These are phyloP conservation scores for Kalanchoe fedtschenkoi DNA, from an alignment of 164 flowering plant species.

Conservation along the genomic window DNA sequence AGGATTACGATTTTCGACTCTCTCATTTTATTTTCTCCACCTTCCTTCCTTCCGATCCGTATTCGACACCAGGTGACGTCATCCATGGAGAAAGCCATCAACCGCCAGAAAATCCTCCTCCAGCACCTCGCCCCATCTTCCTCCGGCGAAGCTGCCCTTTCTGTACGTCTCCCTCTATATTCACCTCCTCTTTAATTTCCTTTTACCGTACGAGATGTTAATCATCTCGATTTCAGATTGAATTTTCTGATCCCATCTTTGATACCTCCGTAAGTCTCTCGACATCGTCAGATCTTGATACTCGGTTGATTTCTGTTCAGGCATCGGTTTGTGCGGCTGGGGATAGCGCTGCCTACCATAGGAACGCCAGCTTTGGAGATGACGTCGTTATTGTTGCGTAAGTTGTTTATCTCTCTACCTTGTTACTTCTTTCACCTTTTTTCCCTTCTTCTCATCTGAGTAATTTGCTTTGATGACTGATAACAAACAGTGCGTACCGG, in stretches of 20 bases:
- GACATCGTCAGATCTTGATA: neutral
- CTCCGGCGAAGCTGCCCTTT: slow-evolving; percentile 25
- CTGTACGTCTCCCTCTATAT: slow-evolving; percentile 29
- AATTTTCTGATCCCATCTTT: too few species aligned
- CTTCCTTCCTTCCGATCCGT: neutral
- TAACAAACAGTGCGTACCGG: slow-evolving; percentile 45
- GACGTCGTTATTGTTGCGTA: slow-evolving; percentile 74
- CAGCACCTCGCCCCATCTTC: slow-evolving; percentile 51
- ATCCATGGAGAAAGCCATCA: slow-evolving; percentile 72
- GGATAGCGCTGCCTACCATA: slow-evolving; percentile 59
- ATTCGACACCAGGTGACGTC: neutral
- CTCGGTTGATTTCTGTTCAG: slow-evolving; percentile 19
- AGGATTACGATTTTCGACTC: neutral
- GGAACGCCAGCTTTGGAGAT: slow-evolving; percentile 64
- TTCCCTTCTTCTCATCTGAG: neutral
- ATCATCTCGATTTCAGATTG: too few species aligned
- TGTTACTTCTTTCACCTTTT: neutral
- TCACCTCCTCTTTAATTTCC: neutral
- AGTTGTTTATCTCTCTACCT: slow-evolving; percentile 16
- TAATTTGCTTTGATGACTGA: slow-evolving; percentile 3
- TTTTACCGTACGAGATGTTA: too few species aligned
- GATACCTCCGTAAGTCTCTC: neutral
- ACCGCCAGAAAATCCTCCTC: slow-evolving; percentile 71
- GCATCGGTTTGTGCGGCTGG: slow-evolving; percentile 76
- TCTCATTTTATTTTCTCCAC: too few species aligned